Base-by-base conservation (phyloP, 2,329 filamentous ascomycete genomes). In the Ophiostoma perfectum region DNA sequence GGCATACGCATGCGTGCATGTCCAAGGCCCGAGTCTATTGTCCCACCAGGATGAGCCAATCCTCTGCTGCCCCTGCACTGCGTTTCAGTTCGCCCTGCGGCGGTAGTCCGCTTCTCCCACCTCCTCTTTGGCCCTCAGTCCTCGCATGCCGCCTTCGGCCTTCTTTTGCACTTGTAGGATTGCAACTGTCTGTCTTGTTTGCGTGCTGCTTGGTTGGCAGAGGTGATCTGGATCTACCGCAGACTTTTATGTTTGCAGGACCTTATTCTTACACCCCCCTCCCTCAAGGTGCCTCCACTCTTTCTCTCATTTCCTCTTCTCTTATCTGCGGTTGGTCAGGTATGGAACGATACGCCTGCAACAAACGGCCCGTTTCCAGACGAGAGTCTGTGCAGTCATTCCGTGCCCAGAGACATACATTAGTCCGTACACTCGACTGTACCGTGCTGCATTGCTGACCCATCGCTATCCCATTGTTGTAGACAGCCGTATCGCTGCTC, bases 361-460 rank as follows among this genome's bases (percentile, higher is more conserved):
- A 58, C 42, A 65, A 39, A 68, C 47, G 66, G 66, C 62, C 62
- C 66, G 62, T 68, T 68, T 68, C 55, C 47, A 49, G 27, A 27
- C 27, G 27, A 12, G 9, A 64, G 27, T 38, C 41, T 49, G 41
- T 41, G 11, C 41, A 65, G 27, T 27, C 49, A 39, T 62, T 47
- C 62, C 47, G 58, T 39, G 47, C 45, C 11, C 4, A n/a, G 18
- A 55, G 49, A 55, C 49, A 55, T 27, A 27, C 18, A 27, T 27
- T 12, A 44, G 42, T 44, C 8, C 42, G 42, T 7, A 55, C 11
- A 14, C n/a, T 55, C 8, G 7, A 6, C 27, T 27, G n/a, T 11
- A 55, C n/a, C 7, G 49, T 1, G 49, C 8, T 55, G 49, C 49
- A 55, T 55, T 55, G 49, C 49, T 18, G 49, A 55, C 27, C 49